Conservation (phyloP, 345 rosid species). For the Sisymbrium irio region DNA sequence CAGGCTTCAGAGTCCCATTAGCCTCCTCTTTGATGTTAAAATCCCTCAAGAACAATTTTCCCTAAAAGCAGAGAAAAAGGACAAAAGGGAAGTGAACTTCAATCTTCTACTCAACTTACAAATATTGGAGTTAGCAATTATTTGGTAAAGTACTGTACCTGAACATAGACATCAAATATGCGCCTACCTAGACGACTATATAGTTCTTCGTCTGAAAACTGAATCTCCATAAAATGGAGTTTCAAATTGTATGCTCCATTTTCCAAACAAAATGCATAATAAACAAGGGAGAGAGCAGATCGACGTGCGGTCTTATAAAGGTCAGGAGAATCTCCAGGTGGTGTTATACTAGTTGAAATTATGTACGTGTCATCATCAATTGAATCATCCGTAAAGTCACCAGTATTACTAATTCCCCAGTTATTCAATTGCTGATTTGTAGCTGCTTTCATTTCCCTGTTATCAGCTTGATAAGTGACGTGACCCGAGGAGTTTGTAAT, state of each 20-base stretch:
- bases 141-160: conserved; percentile 31
- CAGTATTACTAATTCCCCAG: conserved; percentile 31
- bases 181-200: conserved; percentile 48
- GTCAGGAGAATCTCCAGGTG: conserved; percentile 7
- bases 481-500: background rate
- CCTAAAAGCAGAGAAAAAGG: background rate
- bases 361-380: background rate
- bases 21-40: conserved; percentile 50
- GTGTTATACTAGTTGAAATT: background rate
- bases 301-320: conserved; percentile 50
- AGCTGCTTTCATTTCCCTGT: background rate
- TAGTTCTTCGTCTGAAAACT: conserved; percentile 38
- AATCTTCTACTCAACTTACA: background rate
- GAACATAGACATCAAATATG: conserved; percentile 58
- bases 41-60: conserved; percentile 33
- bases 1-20: conserved; percentile 33
- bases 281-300: conserved; percentile 60
- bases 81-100: background rate
- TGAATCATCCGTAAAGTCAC: conserved; percentile 3
- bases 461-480: conserved; percentile 8
- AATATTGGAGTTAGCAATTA: too few species aligned
- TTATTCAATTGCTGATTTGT: background rate
- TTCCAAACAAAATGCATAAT: conserved; percentile 55
- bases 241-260: conserved; percentile 52
- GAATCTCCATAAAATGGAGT: conserved; percentile 65